Percentiles rank a stretch among this genome's conserved stretches.
These are phyloP conservation scores for Solanum etuberosum DNA, from an alignment of 257 asterid genomes.

Conservation along the genomic window DNA sequence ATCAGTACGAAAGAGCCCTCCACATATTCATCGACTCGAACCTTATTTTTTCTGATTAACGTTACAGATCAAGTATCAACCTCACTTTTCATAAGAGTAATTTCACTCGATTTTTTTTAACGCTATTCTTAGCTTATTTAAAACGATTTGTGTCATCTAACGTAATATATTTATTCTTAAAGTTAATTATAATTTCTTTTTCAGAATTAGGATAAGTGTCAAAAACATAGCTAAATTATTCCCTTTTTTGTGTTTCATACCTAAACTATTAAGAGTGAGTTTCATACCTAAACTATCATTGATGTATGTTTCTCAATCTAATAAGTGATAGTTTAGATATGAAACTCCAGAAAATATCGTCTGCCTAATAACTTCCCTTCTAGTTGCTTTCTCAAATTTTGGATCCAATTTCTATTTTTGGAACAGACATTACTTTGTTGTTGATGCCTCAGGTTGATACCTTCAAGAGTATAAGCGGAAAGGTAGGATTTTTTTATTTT, in stretches of 20 bases:
- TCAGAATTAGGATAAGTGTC: too few species aligned
- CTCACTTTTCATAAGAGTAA: background rate
- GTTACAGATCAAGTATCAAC: background rate
- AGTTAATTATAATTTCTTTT: background rate
- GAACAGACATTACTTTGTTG: background rate
- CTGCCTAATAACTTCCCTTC: too few species aligned
- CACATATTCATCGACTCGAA: background rate
- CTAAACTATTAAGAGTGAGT: too few species aligned
- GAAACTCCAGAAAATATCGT: background rate
- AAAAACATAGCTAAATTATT: too few species aligned
- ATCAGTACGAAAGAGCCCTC: background rate
- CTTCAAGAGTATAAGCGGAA: too few species aligned
- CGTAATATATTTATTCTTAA: background rate
- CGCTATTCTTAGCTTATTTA: background rate
- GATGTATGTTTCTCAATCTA: too few species aligned
- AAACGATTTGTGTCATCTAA: background rate
- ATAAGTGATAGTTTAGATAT: too few species aligned
- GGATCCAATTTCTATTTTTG: background rate
- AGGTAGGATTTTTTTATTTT: too few species aligned
- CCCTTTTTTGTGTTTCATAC: too few species aligned
- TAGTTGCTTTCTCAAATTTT: background rate
- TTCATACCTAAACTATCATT: too few species aligned
- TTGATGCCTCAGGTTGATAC: background rate
- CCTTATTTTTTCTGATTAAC: background rate
- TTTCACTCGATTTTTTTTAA: background rate